phyloP scores from a whole-genome alignment of 371 early-diverging fungal species.

The Zancudomyces culisetae region DNA sequence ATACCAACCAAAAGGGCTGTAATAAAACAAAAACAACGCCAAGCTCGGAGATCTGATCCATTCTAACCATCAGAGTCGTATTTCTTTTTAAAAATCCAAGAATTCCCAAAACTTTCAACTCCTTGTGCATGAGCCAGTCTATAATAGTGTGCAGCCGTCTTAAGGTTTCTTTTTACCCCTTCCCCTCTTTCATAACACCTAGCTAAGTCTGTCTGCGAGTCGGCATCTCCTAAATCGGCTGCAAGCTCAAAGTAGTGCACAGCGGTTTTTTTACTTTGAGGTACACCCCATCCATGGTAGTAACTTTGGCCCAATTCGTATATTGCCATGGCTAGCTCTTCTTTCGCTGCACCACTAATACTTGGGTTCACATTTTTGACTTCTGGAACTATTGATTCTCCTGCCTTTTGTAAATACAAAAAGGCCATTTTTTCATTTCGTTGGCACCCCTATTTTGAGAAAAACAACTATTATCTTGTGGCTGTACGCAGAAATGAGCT shows the following conservation, averaged over 20 bases:
- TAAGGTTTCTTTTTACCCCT: slow-evolving; percentile 66
- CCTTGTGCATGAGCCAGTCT: slow-evolving; percentile 69
- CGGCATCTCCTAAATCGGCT: slow-evolving; percentile 71
- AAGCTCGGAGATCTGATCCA: background rate
- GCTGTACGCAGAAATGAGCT: no score
- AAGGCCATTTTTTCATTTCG: slow-evolving; percentile 38
- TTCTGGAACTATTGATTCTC: slow-evolving; percentile 43
- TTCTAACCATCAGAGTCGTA: slow-evolving; percentile 27
- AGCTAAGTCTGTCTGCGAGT: slow-evolving; percentile 71
- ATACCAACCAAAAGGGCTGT: background rate
- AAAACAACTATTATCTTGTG: no score
- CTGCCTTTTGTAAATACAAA: slow-evolving; percentile 57
- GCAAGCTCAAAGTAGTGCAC: slow-evolving; percentile 74
- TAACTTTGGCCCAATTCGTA: slow-evolving; percentile 73
- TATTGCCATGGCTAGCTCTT: slow-evolving; percentile 57
- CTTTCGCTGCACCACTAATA: slow-evolving; percentile 23
- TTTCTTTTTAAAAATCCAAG: slow-evolving; percentile 87
- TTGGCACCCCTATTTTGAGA: slow-evolving; percentile 55
- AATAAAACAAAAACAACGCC: background rate
- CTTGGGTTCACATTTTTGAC: slow-evolving; percentile 15
- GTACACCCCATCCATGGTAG: slow-evolving; percentile 83
- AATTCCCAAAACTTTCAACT: slow-evolving; percentile 61
- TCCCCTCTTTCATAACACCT: slow-evolving; percentile 57
- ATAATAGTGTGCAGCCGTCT: slow-evolving; percentile 65
- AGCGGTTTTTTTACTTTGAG: slow-evolving; percentile 54